Conservation (phyloP, 306 rosid genomes). For the Trichosanthes truncata region DNA sequence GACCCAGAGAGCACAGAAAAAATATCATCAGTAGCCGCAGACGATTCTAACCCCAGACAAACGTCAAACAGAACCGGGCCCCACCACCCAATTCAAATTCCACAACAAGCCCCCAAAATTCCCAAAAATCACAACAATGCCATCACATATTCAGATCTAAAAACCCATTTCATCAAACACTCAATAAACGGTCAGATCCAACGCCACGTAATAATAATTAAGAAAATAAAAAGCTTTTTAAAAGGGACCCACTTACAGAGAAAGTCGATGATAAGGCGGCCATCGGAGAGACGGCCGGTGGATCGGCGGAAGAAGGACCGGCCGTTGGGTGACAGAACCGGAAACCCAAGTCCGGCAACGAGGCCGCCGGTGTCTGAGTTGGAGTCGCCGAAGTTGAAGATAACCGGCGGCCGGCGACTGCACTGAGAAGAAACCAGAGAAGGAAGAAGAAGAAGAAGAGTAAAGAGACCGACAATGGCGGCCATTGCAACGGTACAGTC, state of each 20-base stretch:
- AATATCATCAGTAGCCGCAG: neutral
- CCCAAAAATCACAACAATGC: neutral
- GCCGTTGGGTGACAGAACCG: constrained; percentile 63
- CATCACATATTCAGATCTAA: neutral
- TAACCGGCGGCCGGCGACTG: constrained; percentile 20
- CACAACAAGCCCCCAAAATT: neutral
- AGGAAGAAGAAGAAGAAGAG: neutral
- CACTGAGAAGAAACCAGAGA: constrained; percentile 2
- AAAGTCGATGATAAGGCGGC: constrained; percentile 68
- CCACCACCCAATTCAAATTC: neutral
- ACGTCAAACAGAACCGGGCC: neutral
- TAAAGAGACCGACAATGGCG: neutral
- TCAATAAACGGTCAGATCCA: neutral
- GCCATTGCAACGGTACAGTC: neutral
- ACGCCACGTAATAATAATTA: neutral
- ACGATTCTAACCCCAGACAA: neutral
- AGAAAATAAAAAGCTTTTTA: neutral
- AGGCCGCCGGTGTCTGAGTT: constrained; percentile 99
- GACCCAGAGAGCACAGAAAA: neutral
- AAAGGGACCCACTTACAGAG: constrained; percentile 42
- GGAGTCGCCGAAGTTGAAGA: constrained; percentile 88
- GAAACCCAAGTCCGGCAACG: constrained; percentile 77
- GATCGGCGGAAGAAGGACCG: constrained; percentile 71
- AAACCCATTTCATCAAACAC: neutral
- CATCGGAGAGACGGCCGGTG: constrained; percentile 82